Evolutionary conservation across 192 early-diverging fungal species (phyloP).

Genomic region (Lobosporangium transversale): DNA sequence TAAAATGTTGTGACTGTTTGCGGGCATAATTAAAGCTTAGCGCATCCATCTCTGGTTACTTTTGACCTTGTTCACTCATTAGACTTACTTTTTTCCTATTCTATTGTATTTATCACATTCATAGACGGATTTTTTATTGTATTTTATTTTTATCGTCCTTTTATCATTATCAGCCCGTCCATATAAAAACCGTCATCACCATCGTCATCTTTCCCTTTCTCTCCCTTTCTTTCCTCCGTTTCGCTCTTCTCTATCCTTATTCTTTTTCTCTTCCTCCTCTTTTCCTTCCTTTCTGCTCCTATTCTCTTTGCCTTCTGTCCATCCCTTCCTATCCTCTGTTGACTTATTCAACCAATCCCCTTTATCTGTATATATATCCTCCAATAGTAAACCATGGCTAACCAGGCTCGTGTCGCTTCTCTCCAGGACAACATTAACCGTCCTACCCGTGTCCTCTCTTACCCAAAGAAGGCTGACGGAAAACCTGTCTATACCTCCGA

Average conservation of each 20-base stretch:
- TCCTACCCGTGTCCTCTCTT: constrained; percentile 77
- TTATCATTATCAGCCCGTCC: no score
- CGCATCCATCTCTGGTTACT: no score
- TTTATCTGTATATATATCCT: constrained; percentile 27
- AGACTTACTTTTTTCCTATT: no score
- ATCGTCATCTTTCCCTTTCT: no score
- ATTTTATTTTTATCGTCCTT: no score
- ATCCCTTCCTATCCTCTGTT: background rate
- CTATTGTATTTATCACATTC: no score
- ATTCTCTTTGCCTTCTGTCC: background rate
- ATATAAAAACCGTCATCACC: no score
- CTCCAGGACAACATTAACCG: constrained; percentile 68
- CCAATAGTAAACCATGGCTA: constrained; percentile 39
- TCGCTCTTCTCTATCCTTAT: background rate
- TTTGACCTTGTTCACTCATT: no score
- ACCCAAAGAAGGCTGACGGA: constrained; percentile 76
- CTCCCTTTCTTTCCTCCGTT: background rate
- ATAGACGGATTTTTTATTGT: no score
- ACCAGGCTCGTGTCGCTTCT: constrained; percentile 59
- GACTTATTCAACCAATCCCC: background rate
- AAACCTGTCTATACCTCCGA: constrained; percentile 85
- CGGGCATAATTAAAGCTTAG: no score
- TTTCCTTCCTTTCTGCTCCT: background rate
- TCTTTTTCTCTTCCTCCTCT: background rate
- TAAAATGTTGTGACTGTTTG: no score